Base-by-base conservation (phyloP, 2,329 filamentous ascomycete species). In the Colletotrichum sp. region DNA sequence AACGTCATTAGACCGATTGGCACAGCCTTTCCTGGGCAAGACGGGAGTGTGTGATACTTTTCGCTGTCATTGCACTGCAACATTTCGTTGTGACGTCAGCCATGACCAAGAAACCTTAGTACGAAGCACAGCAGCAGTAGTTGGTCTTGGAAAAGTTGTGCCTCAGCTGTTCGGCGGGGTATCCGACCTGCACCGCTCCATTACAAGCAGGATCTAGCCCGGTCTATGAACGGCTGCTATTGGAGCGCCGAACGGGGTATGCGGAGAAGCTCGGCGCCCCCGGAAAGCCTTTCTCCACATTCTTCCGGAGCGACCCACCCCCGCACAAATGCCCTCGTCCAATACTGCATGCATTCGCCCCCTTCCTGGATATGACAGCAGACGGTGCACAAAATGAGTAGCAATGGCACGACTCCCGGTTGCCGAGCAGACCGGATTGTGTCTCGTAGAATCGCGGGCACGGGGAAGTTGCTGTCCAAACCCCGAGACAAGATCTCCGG, bases 11-110 rank as follows among this genome's bases (percentile, higher is more conserved):
- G 26, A 59, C 64, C 44, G 34, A 34, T 65, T 75, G 69, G 24
- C 15, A 59, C 26, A 32, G 30, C 26, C 39, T 36, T 49, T 59
- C 21, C 62, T 28, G 24, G 49, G 36, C 24, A 24, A 52, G 39
- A 52, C 44, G 28, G 28, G 10, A 49, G 39, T 73, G 63, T 59
- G 70, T 76, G 74, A 76, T 71, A 64, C n/a, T 52, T 15, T 10
- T 65, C 21, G 59, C 65, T 76, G 74, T 76, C 74, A 76, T 73
- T 32, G 26, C 64, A 44, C 57, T 65, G 15, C 30, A 68, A 30
- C 57, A 28, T 49, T 64, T 36, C 55, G 52, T 15, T 28, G 59
- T 76, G 74, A 76, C 74, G 74, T 76, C 74, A 76, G 70, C 59
- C 60, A 64, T 13, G 64, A 21, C 28, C 16, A 26, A 34, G n/a